Evolutionary conservation across 1,284 basidiomycete genomes (phyloP), one percentile per base, ranked within the genome.

Genomic region (Hortiboletus rubellus): DNA sequence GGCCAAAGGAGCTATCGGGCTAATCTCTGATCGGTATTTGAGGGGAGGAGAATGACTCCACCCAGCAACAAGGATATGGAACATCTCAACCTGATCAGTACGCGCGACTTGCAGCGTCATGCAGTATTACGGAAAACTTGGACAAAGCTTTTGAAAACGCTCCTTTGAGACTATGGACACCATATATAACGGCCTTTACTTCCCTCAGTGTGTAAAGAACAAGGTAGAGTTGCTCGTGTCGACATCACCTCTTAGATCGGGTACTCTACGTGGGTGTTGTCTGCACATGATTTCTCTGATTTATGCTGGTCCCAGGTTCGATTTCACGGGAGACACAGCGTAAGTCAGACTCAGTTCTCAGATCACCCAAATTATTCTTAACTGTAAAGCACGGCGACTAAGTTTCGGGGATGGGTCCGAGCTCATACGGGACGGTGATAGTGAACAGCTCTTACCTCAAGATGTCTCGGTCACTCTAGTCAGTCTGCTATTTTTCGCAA

Each of bases 141-240:
- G 79, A 72, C 55, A 69, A 71, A 40, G 79, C 72, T 8, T 77
- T 80, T 60, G 74, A 67, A 50, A 66, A 69, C 7, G 63, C 68
- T 18, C 66, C 77, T 10, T 58, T 80, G 17, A 74, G 18, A 18
- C 18, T 18, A 18, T 18, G 18, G 18, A 18, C 18, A 18, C 18
- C 18, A 18, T 18, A 18, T 18, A 18, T 18, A 18, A 18, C 18
- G 18, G 18, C 18, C 18, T 18, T 18, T 18, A 18, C 18, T 18
- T 18, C 18, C 18, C 18, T 18, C 18, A 18, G 18, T 18, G 18
- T 18, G 56, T 30, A 52, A 54, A 34, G 52, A 54, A 42, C 57
- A 60, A 27, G 59, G 37, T 18, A 57, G 40, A 12, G 33, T 52
- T 38, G 54, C 47, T 38, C 31, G 40, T 11, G 40, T 65, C 22